Evolutionary conservation across 2,329 filamentous ascomycete genomes (phyloP).

Genomic region (Spiromastix sp.): DNA sequence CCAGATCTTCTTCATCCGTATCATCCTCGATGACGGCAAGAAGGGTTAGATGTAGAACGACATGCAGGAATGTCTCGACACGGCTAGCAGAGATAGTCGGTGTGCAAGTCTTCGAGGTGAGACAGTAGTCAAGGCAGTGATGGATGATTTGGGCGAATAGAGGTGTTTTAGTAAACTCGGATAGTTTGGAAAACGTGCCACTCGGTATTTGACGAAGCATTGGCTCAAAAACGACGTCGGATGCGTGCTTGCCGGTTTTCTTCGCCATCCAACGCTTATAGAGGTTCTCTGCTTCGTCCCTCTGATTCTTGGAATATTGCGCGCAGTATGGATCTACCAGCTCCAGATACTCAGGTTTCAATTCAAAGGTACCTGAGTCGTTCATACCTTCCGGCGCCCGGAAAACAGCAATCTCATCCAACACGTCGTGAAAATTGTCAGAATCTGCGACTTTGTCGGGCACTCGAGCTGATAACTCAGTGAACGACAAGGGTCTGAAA

Average conservation of each 20-base stretch:
- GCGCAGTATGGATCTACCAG: conserved; percentile 91
- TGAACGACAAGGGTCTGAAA: conserved; percentile 92
- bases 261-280: conserved; percentile 82
- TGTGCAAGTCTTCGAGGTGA: conserved; percentile 58
- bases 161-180: conserved; percentile 70
- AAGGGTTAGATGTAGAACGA: conserved; percentile 77
- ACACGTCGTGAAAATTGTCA: conserved; percentile 73
- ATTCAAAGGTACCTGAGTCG: conserved; percentile 87
- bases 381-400: conserved; percentile 82
- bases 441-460: conserved; percentile 84
- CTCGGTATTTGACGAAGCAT: conserved; percentile 64
- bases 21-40: conserved; percentile 79
- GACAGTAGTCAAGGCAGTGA: conserved; percentile 72
- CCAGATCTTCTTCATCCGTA: conserved; percentile 43
- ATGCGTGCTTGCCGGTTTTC: conserved; percentile 66
- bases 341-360: conserved; percentile 76
- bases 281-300: conserved; percentile 85
- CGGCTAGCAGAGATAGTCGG: conserved; percentile 70
- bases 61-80: conserved; percentile 83
- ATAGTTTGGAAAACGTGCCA: conserved; percentile 66
- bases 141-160: conserved; percentile 87
- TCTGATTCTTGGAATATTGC: conserved; percentile 93
- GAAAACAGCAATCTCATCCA: conserved; percentile 82
- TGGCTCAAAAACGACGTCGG: conserved; percentile 88
- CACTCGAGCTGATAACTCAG: conserved; percentile 75